Evolutionary conservation across 768 basidiomycete genomes (phyloP), one percentile per base, ranked within the genome.

Genomic region (Leccinellum rugosiceps): DNA sequence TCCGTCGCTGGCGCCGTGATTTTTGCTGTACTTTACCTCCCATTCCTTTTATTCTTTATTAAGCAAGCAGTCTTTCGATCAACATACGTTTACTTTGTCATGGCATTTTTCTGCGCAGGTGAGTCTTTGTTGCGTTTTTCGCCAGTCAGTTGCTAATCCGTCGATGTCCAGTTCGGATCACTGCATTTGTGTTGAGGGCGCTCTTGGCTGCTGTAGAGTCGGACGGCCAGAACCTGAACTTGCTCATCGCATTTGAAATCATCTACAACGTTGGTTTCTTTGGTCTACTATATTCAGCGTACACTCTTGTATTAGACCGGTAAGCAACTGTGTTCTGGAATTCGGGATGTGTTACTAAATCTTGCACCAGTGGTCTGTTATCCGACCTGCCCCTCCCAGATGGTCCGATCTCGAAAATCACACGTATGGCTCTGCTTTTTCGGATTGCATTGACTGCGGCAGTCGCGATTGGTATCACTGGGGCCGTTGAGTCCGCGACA

Each of bases 181-280:
- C 65, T 9, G 66, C 74, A n/a, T 75, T 75, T 46, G 54, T 56
- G 14, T 19, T 74, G 32, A 62, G 73, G 48, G 67, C 72, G 10
- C 28, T 65, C 19, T 59, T 74, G 25, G 72, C 74, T 30, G 58
- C 60, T 4, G 65, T 66, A 19, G 32, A 53, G 21, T 52, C 56
- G 6, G 68, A 63, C 2, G 68, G 63, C 6, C 32, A 72, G 51
- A 58, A 69, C 25, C 21, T 65, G 30, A 52, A 61, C 23, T 30
- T 67, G 32, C 50, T 72, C 28, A 58, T 73, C 50, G 59, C 73
- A n/a, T 67, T 65, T 50, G 61, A 68, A 53, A 57, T 74, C 54
- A 31, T 75, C 19, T 75, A 75, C 58, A 73, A 68, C 46, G 65
- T 69, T 17, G 74, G 73, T 44, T 73, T 75, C 68, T 75, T 72